Base-by-base conservation (phyloP, 2,329 filamentous ascomycete species). In the Hypoxylon sp. region DNA sequence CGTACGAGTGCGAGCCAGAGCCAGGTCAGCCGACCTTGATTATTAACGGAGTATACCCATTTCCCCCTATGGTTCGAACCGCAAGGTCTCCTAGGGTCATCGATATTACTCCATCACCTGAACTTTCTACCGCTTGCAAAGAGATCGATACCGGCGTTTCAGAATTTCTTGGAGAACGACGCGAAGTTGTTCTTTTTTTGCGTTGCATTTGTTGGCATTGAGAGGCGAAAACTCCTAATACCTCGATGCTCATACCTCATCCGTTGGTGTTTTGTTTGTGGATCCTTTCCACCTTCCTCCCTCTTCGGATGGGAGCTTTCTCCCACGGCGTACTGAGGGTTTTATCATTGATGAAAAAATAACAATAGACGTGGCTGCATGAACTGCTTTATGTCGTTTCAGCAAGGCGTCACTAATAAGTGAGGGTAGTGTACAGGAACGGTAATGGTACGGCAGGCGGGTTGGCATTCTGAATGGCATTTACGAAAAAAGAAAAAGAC, bases 1-100 rank as follows among this genome's bases (percentile, higher is more conserved):
- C 88, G 92, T 22, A 93, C 91, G 13, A 92, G 91, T 73, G 90
- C 89, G 10, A 91, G 90, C 77, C 86, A 88, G 66, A 91, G 89
- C 76, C 87, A 89, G 68, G 80, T 85, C 71, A 89, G 87, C 75
- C 86, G 87, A 47, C 66, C 68, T 60, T 76, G 48, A 70, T 59
- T 9, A 51, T 42, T 31, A 11, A 11, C 29, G 51, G 14, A 42
- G 10, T 29, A 58, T 29, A 58, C 50, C 14, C 22, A 47, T 44
- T 39, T 60, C 50, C 31, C 29, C 19, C 33, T 52, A 35, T 31
- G 44, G 46, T 55, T 44, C 42, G 19, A 48, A 35, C 17, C 17
- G 26, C 47, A 31, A 51, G 26, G n/a, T 53, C 52, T 31, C 35
- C 37, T 22, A 17, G 37, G 37, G 42, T 29, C 19, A 57, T n/a